phyloP scores from a whole-genome alignment of 192 early-diverging fungal species.

The Rhizophagus sp. region DNA sequence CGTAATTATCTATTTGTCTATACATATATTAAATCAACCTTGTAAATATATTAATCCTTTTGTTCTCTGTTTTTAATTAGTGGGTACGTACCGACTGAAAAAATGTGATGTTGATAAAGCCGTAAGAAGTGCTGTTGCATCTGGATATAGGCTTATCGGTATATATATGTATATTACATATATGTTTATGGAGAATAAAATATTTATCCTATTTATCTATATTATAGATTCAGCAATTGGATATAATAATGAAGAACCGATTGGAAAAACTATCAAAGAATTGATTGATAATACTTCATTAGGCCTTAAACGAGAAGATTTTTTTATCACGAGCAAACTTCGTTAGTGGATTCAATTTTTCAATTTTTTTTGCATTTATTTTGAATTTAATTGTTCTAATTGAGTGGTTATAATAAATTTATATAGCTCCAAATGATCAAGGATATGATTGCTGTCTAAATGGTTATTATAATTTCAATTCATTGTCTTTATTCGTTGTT shows the following conservation, averaged over 20 bases:
- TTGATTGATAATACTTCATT: constrained; percentile 46
- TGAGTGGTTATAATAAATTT: not conserved
- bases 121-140: not conserved
- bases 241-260: constrained; percentile 62
- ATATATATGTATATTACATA: not conserved
- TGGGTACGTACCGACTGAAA: constrained; percentile 24
- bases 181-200: not conserved
- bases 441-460: constrained; percentile 60
- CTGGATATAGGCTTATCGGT: constrained; percentile 28
- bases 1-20: constrained; percentile 11
- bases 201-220: not conserved
- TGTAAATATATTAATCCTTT: not conserved
- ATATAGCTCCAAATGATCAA: constrained; percentile 64
- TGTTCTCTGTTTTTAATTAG: not conserved
- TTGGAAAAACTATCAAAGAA: constrained; percentile 54
- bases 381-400: not conserved
- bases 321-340: constrained; percentile 74
- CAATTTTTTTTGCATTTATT: not conserved
- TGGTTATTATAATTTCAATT: constrained; percentile 33
- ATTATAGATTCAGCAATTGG: constrained; percentile 63
- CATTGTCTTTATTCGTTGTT: not conserved
- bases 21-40: not conserved
- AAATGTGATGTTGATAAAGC: not conserved
- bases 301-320: constrained; percentile 56
- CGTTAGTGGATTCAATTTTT: constrained; percentile 32